Conservation (phyloP, 208 protist species). For the Leishmania turanica region DNA sequence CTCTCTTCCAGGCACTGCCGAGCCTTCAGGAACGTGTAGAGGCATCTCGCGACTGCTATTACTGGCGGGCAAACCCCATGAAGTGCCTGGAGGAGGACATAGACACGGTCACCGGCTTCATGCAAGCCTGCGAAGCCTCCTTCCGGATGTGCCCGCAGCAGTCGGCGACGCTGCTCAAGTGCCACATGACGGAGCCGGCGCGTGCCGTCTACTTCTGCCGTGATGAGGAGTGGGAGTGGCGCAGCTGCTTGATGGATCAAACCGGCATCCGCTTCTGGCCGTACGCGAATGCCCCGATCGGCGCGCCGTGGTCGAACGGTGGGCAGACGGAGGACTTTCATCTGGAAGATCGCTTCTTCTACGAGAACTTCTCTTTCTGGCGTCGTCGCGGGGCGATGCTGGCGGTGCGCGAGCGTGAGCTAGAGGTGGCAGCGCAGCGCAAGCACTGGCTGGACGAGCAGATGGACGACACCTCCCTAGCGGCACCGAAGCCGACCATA, state of each 20-base stretch:
- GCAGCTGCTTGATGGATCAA: conserved; percentile 92
- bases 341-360: conserved; percentile 90
- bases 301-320: conserved; percentile 85
- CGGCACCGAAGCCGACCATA: conserved; percentile 72
- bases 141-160: conserved; percentile 91
- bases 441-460: conserved; percentile 76
- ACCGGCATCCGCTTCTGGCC: conserved; percentile 91
- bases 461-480: conserved; percentile 36
- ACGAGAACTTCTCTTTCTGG: conserved; percentile 90
- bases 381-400: conserved; percentile 77
- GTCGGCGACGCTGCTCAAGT: conserved; percentile 90
- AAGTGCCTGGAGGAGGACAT: conserved; percentile 88
- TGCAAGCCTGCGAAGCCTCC: conserved; percentile 88
- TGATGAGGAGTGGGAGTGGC: conserved; percentile 94
- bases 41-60: conserved; percentile 84
- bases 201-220: conserved; percentile 91
- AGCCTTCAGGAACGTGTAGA: conserved; percentile 72
- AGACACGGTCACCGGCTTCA: conserved; percentile 75
- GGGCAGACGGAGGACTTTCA: conserved; percentile 93
- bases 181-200: conserved; percentile 91
- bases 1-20: conserved; percentile 86
- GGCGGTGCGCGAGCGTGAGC: conserved; percentile 78
- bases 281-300: conserved; percentile 88
- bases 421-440: conserved; percentile 76
- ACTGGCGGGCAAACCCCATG: conserved; percentile 90